A percentile compares a stretch with the other conserved stretches of the same genome.
Conservation (phyloP, 2,329 filamentous ascomycete genomes). For the Scedosporium aurantiacum region DNA sequence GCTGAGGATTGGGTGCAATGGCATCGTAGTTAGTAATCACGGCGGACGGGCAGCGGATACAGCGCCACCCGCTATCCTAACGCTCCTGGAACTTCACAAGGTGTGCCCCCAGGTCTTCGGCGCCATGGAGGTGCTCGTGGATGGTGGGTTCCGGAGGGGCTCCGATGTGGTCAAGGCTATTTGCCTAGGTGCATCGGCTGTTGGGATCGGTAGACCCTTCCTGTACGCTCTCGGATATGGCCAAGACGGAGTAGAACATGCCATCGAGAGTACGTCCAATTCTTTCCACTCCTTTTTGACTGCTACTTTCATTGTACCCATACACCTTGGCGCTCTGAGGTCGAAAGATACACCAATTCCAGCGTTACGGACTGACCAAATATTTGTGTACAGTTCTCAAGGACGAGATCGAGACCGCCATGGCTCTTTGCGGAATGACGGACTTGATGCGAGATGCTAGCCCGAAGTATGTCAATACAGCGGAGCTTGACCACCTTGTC, state of each 20-base stretch:
- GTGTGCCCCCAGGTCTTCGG: conserved; percentile 28
- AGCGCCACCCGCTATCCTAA: conserved; percentile 26
- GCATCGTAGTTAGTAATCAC: conserved; percentile 33
- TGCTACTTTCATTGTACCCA: too few relatives aligned
- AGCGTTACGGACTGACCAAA: too few relatives aligned
- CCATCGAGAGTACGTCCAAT: conserved; percentile 22
- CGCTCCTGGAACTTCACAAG: conserved; percentile 26
- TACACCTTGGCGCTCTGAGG: too few relatives aligned
- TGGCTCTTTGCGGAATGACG: conserved; percentile 20
- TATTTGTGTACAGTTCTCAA: conserved; percentile 19
- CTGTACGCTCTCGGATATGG: conserved; percentile 30
- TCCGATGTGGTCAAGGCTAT: conserved; percentile 32
- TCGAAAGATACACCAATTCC: too few relatives aligned
- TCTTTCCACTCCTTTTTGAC: conserved; percentile 4
- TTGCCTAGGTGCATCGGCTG: conserved; percentile 28
- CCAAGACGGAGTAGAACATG: conserved; percentile 32
- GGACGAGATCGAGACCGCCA: conserved; percentile 25
- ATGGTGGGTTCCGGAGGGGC: conserved; percentile 30
- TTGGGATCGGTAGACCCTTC: conserved; percentile 35
- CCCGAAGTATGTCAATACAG: too few relatives aligned
- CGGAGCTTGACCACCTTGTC: too few relatives aligned
- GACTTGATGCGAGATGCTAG: conserved; percentile 10
- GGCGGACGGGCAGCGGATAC: conserved; percentile 26
- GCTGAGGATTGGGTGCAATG: conserved; percentile 23
- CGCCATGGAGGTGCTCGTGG: conserved; percentile 25